Percentiles rank a stretch among this genome's conserved stretches.
phyloP scores from a whole-genome alignment of 1,284 basidiomycete species.

The Cryptococcus deneoformans region DNA sequence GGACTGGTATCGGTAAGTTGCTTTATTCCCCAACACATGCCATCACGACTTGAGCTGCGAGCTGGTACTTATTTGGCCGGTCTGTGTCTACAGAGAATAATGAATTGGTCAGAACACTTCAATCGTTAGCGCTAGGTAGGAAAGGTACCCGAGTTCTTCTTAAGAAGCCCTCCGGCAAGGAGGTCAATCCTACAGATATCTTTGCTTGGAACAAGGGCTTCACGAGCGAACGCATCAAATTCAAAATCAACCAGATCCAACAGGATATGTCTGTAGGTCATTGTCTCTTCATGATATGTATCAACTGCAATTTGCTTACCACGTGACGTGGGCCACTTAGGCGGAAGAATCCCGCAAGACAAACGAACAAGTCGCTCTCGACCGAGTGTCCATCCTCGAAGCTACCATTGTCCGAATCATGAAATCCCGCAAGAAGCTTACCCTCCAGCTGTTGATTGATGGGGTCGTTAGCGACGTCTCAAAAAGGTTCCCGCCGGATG shows the following conservation, averaged over 20 bases:
- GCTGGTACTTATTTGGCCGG: background rate
- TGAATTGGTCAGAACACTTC: conserved; percentile 78
- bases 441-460: conserved; percentile 65
- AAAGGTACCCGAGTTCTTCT: conserved; percentile 72
- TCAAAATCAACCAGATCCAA: conserved; percentile 96
- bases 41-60: background rate
- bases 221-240: conserved; percentile 70
- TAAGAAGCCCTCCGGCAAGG: conserved; percentile 75
- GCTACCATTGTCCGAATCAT: conserved; percentile 94
- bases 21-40: background rate
- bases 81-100: conserved; percentile 56
- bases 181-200: conserved; percentile 71
- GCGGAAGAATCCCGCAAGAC: conserved; percentile 82
- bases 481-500: conserved; percentile 52
- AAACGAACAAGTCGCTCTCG: conserved; percentile 77
- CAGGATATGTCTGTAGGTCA: conserved; percentile 73
- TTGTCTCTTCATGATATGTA: background rate
- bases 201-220: conserved; percentile 84
- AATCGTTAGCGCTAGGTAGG: conserved; percentile 87
- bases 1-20: conserved; percentile 70
- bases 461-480: conserved; percentile 63
- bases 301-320: background rate
- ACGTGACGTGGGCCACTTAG: conserved; percentile 48
- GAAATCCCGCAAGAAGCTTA: conserved; percentile 85
- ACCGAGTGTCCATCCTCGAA: conserved; percentile 81